phyloP scores from a whole-genome alignment of 140 eudicot species.

The Anethum foeniculum region DNA sequence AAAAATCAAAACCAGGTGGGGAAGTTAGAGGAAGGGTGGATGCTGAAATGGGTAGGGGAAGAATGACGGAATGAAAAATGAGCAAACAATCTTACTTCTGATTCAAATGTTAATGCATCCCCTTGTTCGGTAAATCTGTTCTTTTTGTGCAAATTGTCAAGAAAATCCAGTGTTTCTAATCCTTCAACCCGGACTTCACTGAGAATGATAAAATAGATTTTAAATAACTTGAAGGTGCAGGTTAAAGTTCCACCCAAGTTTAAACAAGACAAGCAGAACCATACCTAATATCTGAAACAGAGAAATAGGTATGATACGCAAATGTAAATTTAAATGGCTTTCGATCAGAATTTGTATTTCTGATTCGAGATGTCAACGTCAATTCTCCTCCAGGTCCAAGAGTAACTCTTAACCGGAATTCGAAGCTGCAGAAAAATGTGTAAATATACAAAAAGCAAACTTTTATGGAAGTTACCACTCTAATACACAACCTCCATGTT shows the following conservation, averaged over 20 bases:
- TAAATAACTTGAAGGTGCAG: neutral
- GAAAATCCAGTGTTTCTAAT: too few relatives aligned
- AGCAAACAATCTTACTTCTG: constrained; percentile 7
- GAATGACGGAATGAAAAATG: neutral
- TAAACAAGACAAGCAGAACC: neutral
- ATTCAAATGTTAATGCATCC: too few relatives aligned
- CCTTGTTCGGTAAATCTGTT: too few relatives aligned
- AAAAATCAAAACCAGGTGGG: constrained; percentile 2
- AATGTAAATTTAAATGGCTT: constrained; percentile 60
- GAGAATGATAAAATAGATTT: neutral
- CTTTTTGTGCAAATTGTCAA: too few relatives aligned
- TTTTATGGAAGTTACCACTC: neutral
- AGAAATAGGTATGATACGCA: constrained; percentile 88
- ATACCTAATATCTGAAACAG: constrained; percentile 91
- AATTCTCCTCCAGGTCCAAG: constrained; percentile 89
- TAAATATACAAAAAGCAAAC: neutral
- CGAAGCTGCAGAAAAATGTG: constrained; percentile 43
- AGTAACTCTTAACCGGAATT: constrained; percentile 76
- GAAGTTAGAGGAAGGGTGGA: neutral
- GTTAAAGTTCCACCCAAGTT: neutral
- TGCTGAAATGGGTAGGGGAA: neutral
- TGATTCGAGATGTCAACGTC: constrained; percentile 78
- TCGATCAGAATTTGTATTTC: constrained; percentile 59
- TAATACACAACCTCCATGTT: neutral
- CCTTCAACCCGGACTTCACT: too few relatives aligned